Percentiles rank a stretch among this genome's conserved stretches.
Evolutionary conservation across 106 monocot species (phyloP).

Genomic region (Dendrobium catenatum): DNA sequence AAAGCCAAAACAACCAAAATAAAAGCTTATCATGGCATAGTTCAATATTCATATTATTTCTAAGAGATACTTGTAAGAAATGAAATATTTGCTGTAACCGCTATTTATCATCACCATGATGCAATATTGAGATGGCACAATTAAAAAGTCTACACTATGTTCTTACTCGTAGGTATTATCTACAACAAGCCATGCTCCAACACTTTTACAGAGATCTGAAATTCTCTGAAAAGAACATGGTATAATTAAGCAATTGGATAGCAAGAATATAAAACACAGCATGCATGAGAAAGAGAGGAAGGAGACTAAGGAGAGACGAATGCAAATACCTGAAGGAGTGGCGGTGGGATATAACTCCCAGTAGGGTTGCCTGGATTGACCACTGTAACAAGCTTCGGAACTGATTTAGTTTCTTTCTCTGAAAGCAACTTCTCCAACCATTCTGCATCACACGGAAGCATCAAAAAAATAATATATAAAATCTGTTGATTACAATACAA

Average conservation of each 20-base stretch:
- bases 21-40: not conserved
- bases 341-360: slow-evolving; percentile 68
- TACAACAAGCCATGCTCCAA: slow-evolving; percentile 92
- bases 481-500: not conserved
- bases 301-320: slow-evolving; percentile 5
- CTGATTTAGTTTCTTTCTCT: slow-evolving; percentile 34
- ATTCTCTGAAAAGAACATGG: slow-evolving; percentile 58
- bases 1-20: not conserved
- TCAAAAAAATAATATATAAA: slow-evolving; percentile 8
- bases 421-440: slow-evolving; percentile 75
- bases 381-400: slow-evolving; percentile 93
- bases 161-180: slow-evolving; percentile 99
- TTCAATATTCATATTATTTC: not conserved
- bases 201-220: slow-evolving; percentile 81
- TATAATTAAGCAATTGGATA: not conserved
- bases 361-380: slow-evolving; percentile 97
- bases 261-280: not conserved
- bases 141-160: not conserved
- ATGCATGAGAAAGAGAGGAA: not conserved
- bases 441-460: slow-evolving; percentile 33
- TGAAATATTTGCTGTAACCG: not conserved
- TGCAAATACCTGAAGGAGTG: slow-evolving; percentile 54
- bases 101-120: not conserved
- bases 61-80: not conserved
- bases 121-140: not conserved